phyloP scores from a whole-genome alignment of 768 basidiomycete species.

The Dendrothele bispora region DNA sequence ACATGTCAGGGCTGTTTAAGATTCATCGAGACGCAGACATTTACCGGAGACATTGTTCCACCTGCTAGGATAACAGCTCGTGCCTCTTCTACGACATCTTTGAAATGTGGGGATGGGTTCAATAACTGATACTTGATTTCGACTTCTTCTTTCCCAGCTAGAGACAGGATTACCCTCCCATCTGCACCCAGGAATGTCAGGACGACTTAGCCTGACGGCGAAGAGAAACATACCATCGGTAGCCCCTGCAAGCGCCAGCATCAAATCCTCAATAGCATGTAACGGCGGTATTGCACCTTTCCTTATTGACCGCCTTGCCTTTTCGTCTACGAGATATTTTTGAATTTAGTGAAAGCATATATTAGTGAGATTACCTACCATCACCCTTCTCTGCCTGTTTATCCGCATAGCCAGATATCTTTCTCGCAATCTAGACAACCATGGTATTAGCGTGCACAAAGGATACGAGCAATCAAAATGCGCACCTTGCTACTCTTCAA shows the following conservation, averaged over 20 bases:
- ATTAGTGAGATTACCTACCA: constrained; percentile 25
- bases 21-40: constrained; percentile 9
- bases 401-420: constrained; percentile 85
- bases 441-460: neutral
- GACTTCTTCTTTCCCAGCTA: constrained; percentile 43
- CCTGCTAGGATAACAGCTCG: constrained; percentile 90
- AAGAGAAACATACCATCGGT: constrained; percentile 56
- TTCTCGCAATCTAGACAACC: constrained; percentile 62
- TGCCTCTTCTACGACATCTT: constrained; percentile 79
- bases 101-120: constrained; percentile 86
- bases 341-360: too few species aligned
- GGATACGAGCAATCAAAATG: too few species aligned
- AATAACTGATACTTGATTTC: constrained; percentile 89
- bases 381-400: constrained; percentile 35
- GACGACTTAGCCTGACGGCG: neutral
- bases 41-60: constrained; percentile 97
- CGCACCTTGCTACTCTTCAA: constrained; percentile 79
- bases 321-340: too few species aligned
- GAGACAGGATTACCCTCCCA: constrained; percentile 68
- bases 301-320: constrained; percentile 13
- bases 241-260: constrained; percentile 73
- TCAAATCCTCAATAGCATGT: constrained; percentile 77
- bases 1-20: neutral
- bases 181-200: constrained; percentile 55
- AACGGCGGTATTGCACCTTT: constrained; percentile 68